phyloP scores from a whole-genome alignment of 495 filamentous ascomycete genomes.

The Talaromyces proteolyticus region DNA sequence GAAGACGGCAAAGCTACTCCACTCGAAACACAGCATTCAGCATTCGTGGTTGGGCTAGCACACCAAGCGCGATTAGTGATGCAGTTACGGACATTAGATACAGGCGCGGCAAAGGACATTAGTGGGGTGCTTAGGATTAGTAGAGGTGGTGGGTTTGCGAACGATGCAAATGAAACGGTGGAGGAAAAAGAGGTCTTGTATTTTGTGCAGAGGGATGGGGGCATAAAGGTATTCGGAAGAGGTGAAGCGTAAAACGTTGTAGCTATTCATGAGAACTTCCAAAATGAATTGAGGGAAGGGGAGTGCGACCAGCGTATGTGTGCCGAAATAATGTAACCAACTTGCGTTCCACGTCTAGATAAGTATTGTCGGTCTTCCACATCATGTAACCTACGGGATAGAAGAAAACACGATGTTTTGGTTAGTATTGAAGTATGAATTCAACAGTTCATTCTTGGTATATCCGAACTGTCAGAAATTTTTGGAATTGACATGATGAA shows the following conservation, averaged over 20 bases:
- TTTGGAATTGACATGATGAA: conserved; percentile 6
- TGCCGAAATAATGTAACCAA: no score
- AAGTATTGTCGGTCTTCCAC: no score
- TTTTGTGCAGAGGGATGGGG: conserved; percentile 70
- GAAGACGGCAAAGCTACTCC: conserved; percentile 33
- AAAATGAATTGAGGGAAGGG: no score
- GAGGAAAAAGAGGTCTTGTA: conserved; percentile 75
- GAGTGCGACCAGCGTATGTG: no score
- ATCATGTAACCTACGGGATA: not conserved
- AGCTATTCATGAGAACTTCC: no score
- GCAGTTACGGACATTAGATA: conserved; percentile 70
- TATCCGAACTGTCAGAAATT: not conserved
- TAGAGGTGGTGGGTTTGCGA: conserved; percentile 42
- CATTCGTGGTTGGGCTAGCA: conserved; percentile 62
- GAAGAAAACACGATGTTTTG: not conserved
- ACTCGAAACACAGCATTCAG: conserved; percentile 57
- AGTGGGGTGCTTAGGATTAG: conserved; percentile 83
- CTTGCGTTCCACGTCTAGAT: no score
- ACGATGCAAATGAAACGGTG: conserved; percentile 21
- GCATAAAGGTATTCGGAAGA: conserved; percentile 73
- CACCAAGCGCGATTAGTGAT: conserved; percentile 67
- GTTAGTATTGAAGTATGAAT: not conserved
- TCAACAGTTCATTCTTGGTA: not conserved
- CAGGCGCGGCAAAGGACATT: conserved; percentile 81
- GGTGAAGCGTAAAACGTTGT: conserved; percentile 32